Base-by-base conservation (phyloP, 257 asterid genomes). In the Ocimum tenuiflorum region DNA sequence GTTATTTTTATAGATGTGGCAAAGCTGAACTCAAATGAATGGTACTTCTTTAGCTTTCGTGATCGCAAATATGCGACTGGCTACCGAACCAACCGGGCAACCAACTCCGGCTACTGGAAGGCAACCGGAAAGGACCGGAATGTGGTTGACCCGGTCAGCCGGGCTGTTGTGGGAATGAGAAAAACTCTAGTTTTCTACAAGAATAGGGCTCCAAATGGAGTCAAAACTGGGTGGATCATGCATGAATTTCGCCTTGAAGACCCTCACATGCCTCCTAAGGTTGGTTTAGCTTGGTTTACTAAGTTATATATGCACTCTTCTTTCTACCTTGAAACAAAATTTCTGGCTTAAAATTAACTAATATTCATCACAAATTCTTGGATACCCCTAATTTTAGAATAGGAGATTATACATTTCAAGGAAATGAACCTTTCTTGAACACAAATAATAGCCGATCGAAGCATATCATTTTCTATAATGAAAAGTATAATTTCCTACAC, bases 31-130 rank as follows among this genome's bases (percentile, higher is more conserved):
- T 79, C 96, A 0, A 80, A 27, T 0, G 96, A 91, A 75, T 91
- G 97, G 97, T 91, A 88, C 80, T 91, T 91, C 86, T 91, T 91
- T 59, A 88, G 88, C 74, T 88, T 88, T 23, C 87, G 97, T 0
- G 97, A 86, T 45, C 85, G 94, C 0, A 91, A 91, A 63, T 91
- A 91, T 0, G 89, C 97, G 0, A 86, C 95, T 0, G 97, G 97
- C 1, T 88, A 23, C 12, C 67, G 97, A 33, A 79, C 91, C 0
- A 91, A 88, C 54, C 68, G 97, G 42, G 96, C 96, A 3, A 91
- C 97, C 19, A 73, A 59, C 27, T 70, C 88, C 0, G 97, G 95
- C n/a, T 88, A 86, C 56, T 91, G 97, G 97, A 91, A 91, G 79
- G 97, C 97, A 0, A 91, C 97, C 0, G 97, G 97, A 0, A 91